Conservation (phyloP, 2,329 filamentous ascomycete genomes). For the Cercospora berteroae region DNA sequence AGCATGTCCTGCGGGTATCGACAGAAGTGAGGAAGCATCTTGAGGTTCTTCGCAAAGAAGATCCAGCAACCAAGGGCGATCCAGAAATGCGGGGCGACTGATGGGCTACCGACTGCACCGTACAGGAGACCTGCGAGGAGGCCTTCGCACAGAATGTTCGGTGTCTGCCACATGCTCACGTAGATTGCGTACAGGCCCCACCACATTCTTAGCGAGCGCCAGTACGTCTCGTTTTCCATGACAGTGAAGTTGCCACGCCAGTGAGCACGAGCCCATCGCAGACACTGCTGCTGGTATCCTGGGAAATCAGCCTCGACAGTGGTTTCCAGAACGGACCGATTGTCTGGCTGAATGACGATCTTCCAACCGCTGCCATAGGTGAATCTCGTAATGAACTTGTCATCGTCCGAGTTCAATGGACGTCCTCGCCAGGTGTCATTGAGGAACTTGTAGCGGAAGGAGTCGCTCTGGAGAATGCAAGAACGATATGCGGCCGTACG, state of each 20-base stretch:
- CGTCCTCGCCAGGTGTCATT: slow-evolving; percentile 54
- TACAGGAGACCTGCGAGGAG: slow-evolving; percentile 41
- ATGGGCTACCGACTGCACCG: slow-evolving; percentile 26
- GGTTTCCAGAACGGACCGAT: slow-evolving; percentile 52
- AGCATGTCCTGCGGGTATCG: slow-evolving; percentile 53
- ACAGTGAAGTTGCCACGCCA: slow-evolving; percentile 57
- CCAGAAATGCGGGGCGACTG: slow-evolving; percentile 9
- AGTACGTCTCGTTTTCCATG: slow-evolving; percentile 42
- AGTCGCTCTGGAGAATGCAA: slow-evolving; percentile 49
- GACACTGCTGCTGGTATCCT: slow-evolving; percentile 54
- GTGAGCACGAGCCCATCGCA: slow-evolving; percentile 59
- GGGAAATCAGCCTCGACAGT: slow-evolving; percentile 49
- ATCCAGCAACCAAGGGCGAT: slow-evolving; percentile 46
- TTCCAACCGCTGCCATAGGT: slow-evolving; percentile 52
- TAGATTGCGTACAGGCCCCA: slow-evolving; percentile 60
- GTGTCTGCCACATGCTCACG: slow-evolving; percentile 54
- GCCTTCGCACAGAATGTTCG: slow-evolving; percentile 55
- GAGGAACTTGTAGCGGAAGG: slow-evolving; percentile 45
- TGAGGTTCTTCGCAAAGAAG: slow-evolving; percentile 56
- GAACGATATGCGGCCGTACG: slow-evolving; percentile 55
- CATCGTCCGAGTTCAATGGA: slow-evolving; percentile 57
- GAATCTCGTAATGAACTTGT: slow-evolving; percentile 61
- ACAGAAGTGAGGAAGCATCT: slow-evolving; percentile 54
- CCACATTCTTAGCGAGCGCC: slow-evolving; percentile 40
- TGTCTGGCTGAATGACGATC: slow-evolving; percentile 55